Evolutionary conservation across 176 grass and related monocot species (phyloP).

Genomic region (Metroxylon sagu): DNA sequence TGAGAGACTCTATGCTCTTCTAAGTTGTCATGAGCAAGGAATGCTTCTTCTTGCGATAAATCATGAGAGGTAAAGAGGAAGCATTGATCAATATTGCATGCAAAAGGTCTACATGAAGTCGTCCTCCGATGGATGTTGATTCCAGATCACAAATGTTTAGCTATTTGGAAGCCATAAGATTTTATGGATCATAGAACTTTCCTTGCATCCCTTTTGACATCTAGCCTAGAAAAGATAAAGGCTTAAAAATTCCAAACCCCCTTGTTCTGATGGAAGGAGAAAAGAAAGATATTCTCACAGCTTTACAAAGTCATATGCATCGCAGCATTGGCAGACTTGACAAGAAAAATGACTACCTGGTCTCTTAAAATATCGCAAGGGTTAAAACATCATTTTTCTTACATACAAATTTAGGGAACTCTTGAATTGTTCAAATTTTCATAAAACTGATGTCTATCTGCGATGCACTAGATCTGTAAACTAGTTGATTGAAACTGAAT

Average conservation of each 20-base stretch:
- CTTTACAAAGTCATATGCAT: conserved; percentile 64
- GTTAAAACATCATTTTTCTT: too few species aligned
- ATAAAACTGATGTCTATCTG: too few species aligned
- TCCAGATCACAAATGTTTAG: conserved; percentile 78
- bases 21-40: conserved; percentile 38
- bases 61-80: conserved; percentile 56
- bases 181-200: conserved; percentile 69
- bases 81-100: conserved; percentile 42
- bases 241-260: conserved; percentile 53
- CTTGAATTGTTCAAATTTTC: too few species aligned
- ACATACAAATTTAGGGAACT: too few species aligned
- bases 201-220: conserved; percentile 56
- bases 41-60: conserved; percentile 54
- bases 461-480: too few species aligned
- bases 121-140: conserved; percentile 67
- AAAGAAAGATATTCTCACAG: conserved; percentile 68
- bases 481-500: too few species aligned
- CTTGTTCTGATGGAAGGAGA: conserved; percentile 68
- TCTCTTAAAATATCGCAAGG: not conserved
- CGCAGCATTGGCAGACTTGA: conserved; percentile 61
- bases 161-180: conserved; percentile 70
- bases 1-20: not conserved
- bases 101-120: conserved; percentile 47
- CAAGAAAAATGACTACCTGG: conserved; percentile 31
- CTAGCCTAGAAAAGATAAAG: conserved; percentile 40